Base-by-base conservation (phyloP, 441 rosid species). In the Adansonia grandidieri region DNA sequence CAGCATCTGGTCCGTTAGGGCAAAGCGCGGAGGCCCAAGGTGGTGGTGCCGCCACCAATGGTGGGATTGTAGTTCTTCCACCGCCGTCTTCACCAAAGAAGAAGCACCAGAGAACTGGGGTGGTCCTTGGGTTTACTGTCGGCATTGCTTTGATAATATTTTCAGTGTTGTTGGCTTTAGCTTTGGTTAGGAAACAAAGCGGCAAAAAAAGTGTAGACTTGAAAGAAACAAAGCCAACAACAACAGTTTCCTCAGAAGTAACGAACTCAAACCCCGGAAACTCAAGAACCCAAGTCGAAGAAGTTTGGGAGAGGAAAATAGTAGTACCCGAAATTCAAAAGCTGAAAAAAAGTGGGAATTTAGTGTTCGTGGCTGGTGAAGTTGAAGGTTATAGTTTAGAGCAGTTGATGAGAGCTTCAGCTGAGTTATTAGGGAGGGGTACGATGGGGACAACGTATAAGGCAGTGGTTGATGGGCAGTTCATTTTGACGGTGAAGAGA, bases 381-480 rank as follows among this genome's bases (percentile, higher is more conserved):
- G 80, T 84, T 2, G 91, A 92, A 57, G 75, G 85, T 3, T 92
- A 90, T 76, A 82, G 89, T 15, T 58, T 94, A 64, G 98, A 92
- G 44, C 93, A 94, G 81, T 85, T 94, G 14, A 92, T 94, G 98
- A 85, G 94, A 76, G 98, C 91, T 73, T 94, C 98, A 0, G 97
- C 98, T 11, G 98, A 94, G 86, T 85, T 94, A 73, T 84, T 94
- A 7, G 98, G 98, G 37, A 87, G 98, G 79, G 98, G 98, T 10
- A 83, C 87, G 0, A 77, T 90, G 48, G 98, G 96, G 73, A 90
- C 91, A 1, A 94, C 97, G 50, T 94, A 94, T 80, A 92, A 94
- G 80, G 98, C 96, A 3, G 93, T 94, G 56, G 81, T 94, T 60
- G 96, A 88, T 56, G 89, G 86, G 72, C 90, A 90, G 78, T 62